Conservation (phyloP, 345 rosid species). For the Cardamine resedifolia region DNA sequence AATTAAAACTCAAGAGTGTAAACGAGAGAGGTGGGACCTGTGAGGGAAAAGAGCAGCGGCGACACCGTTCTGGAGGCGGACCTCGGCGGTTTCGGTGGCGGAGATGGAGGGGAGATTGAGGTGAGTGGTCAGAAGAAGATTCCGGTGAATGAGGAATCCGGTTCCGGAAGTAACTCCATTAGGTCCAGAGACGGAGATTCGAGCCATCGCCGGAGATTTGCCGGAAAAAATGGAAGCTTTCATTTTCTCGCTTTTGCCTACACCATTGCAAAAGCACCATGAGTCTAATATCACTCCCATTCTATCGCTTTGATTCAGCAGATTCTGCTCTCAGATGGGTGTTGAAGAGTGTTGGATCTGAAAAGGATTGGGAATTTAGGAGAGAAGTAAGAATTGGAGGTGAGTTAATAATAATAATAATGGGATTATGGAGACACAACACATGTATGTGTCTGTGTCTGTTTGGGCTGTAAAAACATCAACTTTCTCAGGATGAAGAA, state of each 20-base stretch:
- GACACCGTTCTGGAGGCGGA: constrained; percentile 72
- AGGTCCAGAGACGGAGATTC: constrained; percentile 47
- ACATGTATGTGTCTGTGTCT: constrained; percentile 36
- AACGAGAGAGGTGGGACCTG: constrained; percentile 43
- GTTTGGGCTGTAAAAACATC: constrained; percentile 29
- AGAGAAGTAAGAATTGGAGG: constrained; percentile 25
- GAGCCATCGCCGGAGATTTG: constrained; percentile 59
- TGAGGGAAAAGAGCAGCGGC: constrained; percentile 76
- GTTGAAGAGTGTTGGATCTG: constrained; percentile 42
- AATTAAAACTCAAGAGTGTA: not conserved
- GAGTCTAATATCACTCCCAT: constrained; percentile 80
- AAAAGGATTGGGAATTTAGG: constrained; percentile 31
- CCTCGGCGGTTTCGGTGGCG: constrained; percentile 74
- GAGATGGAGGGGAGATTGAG: constrained; percentile 74
- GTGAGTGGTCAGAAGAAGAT: constrained; percentile 83
- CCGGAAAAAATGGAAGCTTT: constrained; percentile 70
- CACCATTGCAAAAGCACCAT: constrained; percentile 93
- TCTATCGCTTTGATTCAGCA: not conserved
- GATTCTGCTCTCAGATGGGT: constrained; percentile 22
- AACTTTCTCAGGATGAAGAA: constrained; percentile 30
- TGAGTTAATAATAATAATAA: constrained; percentile 15
- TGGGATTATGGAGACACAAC: constrained; percentile 37
- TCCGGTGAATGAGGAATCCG: constrained; percentile 87
- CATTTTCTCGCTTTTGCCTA: constrained; percentile 82
- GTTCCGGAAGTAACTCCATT: constrained; percentile 53